phyloP scores from a whole-genome alignment of 148 eudicot genomes.

The Vaccinium myrtillus region DNA sequence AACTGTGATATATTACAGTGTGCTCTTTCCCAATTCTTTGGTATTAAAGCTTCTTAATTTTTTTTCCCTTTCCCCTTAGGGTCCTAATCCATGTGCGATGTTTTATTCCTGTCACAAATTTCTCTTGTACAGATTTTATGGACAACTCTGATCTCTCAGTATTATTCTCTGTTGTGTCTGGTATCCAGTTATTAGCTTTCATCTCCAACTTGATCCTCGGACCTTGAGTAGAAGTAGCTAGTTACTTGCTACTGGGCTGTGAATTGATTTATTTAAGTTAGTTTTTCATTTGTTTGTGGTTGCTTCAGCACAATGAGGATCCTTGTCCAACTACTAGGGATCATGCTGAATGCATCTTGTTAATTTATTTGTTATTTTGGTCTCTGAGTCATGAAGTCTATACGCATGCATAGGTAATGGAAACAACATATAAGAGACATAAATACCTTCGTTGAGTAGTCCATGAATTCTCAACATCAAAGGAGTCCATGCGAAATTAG shows the following conservation, averaged over 20 bases:
- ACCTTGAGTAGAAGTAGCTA: neutral
- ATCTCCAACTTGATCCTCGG: neutral
- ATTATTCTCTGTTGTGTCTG: neutral
- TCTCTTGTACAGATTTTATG: neutral
- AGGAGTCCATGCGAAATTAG: neutral
- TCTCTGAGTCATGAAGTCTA: neutral
- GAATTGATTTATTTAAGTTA: neutral
- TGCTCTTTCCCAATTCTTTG: neutral
- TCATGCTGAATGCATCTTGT: neutral
- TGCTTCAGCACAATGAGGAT: neutral
- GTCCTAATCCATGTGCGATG: neutral
- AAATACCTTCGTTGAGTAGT: neutral
- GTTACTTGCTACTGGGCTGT: neutral
- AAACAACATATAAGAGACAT: neutral
- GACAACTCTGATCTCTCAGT: neutral
- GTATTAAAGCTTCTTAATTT: neutral
- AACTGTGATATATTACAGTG: neutral
- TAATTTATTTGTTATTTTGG: neutral
- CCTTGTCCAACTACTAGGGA: neutral
- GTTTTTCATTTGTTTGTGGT: neutral
- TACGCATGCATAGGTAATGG: neutral
- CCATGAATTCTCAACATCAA: neutral
- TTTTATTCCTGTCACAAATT: neutral
- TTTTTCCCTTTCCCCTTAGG: neutral
- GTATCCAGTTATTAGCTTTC: neutral